Conservation (phyloP, 2,329 filamentous ascomycete genomes). For the Stachybotrys echinatus region DNA sequence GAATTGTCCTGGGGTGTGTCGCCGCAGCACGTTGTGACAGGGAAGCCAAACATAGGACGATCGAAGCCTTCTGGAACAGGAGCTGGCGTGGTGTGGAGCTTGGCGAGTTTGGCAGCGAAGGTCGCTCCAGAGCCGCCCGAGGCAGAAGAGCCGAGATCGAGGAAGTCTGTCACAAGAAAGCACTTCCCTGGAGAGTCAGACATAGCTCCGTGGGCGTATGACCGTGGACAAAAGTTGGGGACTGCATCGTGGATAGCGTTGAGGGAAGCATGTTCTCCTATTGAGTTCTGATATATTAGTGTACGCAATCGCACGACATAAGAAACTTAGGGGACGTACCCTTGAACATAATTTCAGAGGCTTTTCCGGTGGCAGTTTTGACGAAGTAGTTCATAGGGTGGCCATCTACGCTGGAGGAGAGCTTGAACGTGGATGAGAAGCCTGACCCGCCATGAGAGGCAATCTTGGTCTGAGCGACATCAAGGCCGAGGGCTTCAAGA, state of each 20-base stretch:
- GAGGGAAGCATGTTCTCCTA: conserved; percentile 77
- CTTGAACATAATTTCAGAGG: conserved; percentile 64
- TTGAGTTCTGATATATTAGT: too few relatives aligned
- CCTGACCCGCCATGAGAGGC: conserved; percentile 60
- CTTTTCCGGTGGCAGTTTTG: conserved; percentile 59
- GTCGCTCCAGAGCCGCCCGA: conserved; percentile 43
- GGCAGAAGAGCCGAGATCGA: conserved; percentile 53
- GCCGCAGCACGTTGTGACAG: conserved; percentile 80
- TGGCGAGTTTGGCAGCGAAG: conserved; percentile 72
- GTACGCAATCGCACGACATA: too few relatives aligned
- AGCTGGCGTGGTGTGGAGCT: conserved; percentile 70
- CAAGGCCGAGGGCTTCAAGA: conserved; percentile 52
- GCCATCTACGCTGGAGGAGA: conserved; percentile 40
- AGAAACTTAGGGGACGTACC: too few relatives aligned
- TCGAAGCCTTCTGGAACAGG: conserved; percentile 55
- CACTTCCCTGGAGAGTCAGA: conserved; percentile 42
- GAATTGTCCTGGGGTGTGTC: conserved; percentile 76
- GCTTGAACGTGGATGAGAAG: conserved; percentile 62
- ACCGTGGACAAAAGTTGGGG: conserved; percentile 69
- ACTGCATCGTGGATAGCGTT: conserved; percentile 72
- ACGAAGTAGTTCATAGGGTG: conserved; percentile 59
- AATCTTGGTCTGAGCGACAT: conserved; percentile 48
- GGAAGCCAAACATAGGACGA: conserved; percentile 73
- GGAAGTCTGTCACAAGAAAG: conserved; percentile 73
- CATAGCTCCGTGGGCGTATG: conserved; percentile 65